phyloP scores from a whole-genome alignment of 2,329 filamentous ascomycete genomes.

The Rhinocladiella similis region DNA sequence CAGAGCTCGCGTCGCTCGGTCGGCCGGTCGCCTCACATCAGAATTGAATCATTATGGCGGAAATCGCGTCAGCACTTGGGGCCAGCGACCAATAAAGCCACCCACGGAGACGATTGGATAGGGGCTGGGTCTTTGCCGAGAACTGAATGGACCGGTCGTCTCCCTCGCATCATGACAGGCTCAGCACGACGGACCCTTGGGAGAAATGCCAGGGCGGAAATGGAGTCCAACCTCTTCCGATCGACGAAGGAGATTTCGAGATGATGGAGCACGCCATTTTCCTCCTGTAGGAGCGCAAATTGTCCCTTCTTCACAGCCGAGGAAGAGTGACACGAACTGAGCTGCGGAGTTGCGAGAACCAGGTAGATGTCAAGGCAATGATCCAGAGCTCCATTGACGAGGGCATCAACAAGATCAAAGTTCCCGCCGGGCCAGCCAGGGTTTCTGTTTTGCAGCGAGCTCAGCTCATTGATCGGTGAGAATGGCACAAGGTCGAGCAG shows the following conservation, averaged over 20 bases:
- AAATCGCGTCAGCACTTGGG: conserved; percentile 20
- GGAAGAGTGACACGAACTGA: not conserved
- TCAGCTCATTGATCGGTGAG: no score
- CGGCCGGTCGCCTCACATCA: not conserved
- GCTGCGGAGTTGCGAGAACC: not conserved
- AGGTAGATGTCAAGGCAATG: not conserved
- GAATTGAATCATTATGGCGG: conserved; percentile 1
- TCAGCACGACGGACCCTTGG: conserved; percentile 1
- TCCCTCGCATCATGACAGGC: conserved; percentile 6
- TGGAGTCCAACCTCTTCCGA: not conserved
- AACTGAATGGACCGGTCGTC: not conserved
- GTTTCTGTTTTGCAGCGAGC: not conserved
- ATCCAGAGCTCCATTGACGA: not conserved
- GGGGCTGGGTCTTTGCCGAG: not conserved
- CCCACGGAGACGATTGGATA: conserved; percentile 8
- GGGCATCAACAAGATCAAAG: not conserved
- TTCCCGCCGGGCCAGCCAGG: not conserved
- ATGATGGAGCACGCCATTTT: conserved; percentile 10
- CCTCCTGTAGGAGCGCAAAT: not conserved
- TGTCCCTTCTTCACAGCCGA: not conserved
- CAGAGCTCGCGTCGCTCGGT: not conserved
- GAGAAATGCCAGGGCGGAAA: not conserved
- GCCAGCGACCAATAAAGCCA: not conserved
- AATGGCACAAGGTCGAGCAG: no score
- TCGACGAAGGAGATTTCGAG: conserved; percentile 4